A percentile compares a stretch with the other conserved stretches of the same genome.
These are phyloP conservation scores for Pelargonium nanum DNA, from an alignment of 345 rosid species.

Conservation along the genomic window DNA sequence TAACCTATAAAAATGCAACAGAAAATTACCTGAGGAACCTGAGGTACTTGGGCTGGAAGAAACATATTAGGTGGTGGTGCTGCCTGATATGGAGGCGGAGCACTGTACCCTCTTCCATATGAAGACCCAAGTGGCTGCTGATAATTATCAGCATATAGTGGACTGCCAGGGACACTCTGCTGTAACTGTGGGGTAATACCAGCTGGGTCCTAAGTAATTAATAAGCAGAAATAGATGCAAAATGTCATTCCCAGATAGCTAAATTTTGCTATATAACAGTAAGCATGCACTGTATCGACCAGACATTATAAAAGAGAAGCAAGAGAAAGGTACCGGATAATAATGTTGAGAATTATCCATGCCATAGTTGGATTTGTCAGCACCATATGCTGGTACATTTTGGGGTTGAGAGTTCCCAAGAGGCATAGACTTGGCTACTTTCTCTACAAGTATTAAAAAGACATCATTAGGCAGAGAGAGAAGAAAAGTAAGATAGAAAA, in stretches of 20 bases:
- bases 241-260: constrained; percentile 5
- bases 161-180: constrained; percentile 35
- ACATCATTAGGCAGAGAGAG: background rate
- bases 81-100: constrained; percentile 15
- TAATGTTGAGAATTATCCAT: constrained; percentile 27
- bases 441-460: constrained; percentile 30
- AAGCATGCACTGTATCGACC: background rate
- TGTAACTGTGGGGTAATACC: constrained; percentile 27
- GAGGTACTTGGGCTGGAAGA: constrained; percentile 59
- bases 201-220: constrained; percentile 23
- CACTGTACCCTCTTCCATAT: constrained; percentile 28
- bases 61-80: constrained; percentile 31
- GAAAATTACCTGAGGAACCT: constrained; percentile 46
- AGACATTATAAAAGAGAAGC: background rate
- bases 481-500: background rate
- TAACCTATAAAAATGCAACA: background rate
- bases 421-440: constrained; percentile 31
- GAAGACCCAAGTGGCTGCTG: constrained; percentile 40
- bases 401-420: constrained; percentile 32
- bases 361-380: constrained; percentile 22
- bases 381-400: constrained; percentile 19
- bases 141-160: constrained; percentile 45
- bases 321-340: constrained; percentile 32
- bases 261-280: background rate
- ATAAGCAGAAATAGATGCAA: constrained; percentile 2